Percentiles rank a stretch among this genome's conserved stretches.
Evolutionary conservation across 2,329 filamentous ascomycete species (phyloP).

Genomic region (Stagonosporopsis vannaccii): DNA sequence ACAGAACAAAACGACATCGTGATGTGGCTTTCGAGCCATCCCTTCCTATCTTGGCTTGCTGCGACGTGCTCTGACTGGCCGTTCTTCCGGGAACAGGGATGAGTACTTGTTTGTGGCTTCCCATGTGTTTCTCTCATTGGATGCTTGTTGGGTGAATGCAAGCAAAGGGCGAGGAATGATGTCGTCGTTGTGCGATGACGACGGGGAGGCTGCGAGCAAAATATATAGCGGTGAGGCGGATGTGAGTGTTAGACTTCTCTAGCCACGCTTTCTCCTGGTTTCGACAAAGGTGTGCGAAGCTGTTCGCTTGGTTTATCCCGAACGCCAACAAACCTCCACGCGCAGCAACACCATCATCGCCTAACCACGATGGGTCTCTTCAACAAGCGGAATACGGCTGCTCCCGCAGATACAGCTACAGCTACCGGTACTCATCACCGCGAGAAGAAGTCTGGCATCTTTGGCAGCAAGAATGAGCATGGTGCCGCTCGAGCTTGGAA

Average conservation of each 20-base stretch:
- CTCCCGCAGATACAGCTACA: constrained; percentile 46
- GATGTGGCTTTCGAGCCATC: constrained; percentile 17
- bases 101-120: constrained; percentile 41
- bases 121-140: constrained; percentile 18
- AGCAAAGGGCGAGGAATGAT: constrained; percentile 25
- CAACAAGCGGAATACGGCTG: constrained; percentile 45
- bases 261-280: constrained; percentile 5
- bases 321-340: not conserved
- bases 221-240: constrained; percentile 14
- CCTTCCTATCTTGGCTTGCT: constrained; percentile 10
- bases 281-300: constrained; percentile 8
- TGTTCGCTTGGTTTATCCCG: constrained; percentile 13
- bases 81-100: constrained; percentile 27
- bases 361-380: constrained; percentile 47
- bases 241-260: not conserved
- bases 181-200: constrained; percentile 22
- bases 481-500: constrained; percentile 35
- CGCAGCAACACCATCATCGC: constrained; percentile 9
- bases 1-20: constrained; percentile 2
- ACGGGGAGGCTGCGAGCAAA: not conserved
- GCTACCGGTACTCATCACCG: constrained; percentile 39
- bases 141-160: constrained; percentile 4
- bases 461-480: constrained; percentile 26
- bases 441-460: constrained; percentile 42
- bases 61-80: constrained; percentile 14